A percentile compares a stretch with the other conserved stretches of the same genome.
Conservation (phyloP, 805 yeast genomes). For the Saturnispora saitoi region DNA sequence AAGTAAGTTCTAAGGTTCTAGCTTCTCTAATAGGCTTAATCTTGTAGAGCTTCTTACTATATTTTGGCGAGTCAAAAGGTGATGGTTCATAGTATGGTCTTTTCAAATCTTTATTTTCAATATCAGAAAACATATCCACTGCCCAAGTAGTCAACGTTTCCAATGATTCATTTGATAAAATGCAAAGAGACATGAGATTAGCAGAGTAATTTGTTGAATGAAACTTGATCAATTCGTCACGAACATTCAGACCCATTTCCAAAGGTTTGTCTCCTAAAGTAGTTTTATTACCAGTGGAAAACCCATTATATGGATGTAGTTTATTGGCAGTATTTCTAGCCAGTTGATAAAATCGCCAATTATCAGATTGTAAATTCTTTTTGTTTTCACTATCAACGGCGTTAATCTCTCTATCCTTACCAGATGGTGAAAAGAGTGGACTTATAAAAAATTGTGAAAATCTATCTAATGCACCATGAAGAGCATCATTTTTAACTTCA, state of each 20-base stretch:
- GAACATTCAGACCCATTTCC: slow-evolving; percentile 55
- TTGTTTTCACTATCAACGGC: slow-evolving; percentile 97
- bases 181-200: slow-evolving; percentile 79
- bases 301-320: slow-evolving; percentile 75
- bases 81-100: slow-evolving; percentile 38
- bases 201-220: slow-evolving; percentile 69
- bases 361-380: slow-evolving; percentile 83
- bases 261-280: slow-evolving; percentile 68
- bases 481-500: slow-evolving; percentile 65
- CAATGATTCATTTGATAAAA: slow-evolving; percentile 73
- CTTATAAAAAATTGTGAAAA: slow-evolving; percentile 86
- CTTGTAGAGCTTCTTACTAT: slow-evolving; percentile 45
- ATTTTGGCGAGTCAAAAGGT: slow-evolving; percentile 39
- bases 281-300: slow-evolving; percentile 78
- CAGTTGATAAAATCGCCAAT: slow-evolving; percentile 82
- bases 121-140: slow-evolving; percentile 49
- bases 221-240: slow-evolving; percentile 73
- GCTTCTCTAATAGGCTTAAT: slow-evolving; percentile 82
- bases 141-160: slow-evolving; percentile 70
- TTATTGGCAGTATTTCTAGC: slow-evolving; percentile 68
- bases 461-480: slow-evolving; percentile 85
- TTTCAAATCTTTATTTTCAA: slow-evolving; percentile 43
- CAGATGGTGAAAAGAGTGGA: slow-evolving; percentile 64
- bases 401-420: slow-evolving; percentile 85
- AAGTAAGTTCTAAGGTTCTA: slow-evolving; percentile 56